Base-by-base conservation (phyloP, 805 yeast species). In the Candida pseudofarinosa region DNA sequence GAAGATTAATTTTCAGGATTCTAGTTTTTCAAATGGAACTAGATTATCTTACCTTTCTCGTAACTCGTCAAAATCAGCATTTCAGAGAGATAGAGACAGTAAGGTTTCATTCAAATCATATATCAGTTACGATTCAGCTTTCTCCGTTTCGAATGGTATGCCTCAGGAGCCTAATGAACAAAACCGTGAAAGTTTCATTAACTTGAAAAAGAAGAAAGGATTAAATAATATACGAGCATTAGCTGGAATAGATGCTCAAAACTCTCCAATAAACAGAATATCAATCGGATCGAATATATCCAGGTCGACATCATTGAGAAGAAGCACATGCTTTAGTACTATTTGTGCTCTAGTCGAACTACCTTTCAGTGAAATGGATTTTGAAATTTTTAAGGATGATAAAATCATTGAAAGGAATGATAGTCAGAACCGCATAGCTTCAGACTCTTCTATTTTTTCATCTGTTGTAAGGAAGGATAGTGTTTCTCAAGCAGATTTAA, bases 101-200 rank as follows among this genome's bases (percentile, higher is more conserved):
- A 50, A 65, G 41, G 67, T 65, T 26, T 73, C 80, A 1, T 50
- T 59, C 2, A 68, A 69, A 45, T 81, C 85, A 1, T 80, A 79
- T 50, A 49, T 80, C 38, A 77, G 83, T 33, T 81, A 81, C 47
- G 85, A 81, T 54, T 80, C 85, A 0, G 76, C 74, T 1, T 62
- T 74, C 35, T 77, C 83, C 5, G 45, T 59, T 14, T 48, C 62
- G 12, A 48, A 45, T 18, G 60, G 51, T 4, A 49, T 50, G 12
- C 53, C 70, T 42, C 63, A 75, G 48, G 81, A 81, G 59, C 81
- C 80, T 54, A 60, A 60, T 7, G 80, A 77, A 0, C 63, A 71
- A 35, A 60, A 62, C 13, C 73, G 82, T 50, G 59, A 83, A 38
- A 64, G 84, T 48, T 69, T 46, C n/a, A 37, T 52, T 7, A 49